phyloP scores from a whole-genome alignment of 148 eudicot genomes.

The Oxyria digyna region DNA sequence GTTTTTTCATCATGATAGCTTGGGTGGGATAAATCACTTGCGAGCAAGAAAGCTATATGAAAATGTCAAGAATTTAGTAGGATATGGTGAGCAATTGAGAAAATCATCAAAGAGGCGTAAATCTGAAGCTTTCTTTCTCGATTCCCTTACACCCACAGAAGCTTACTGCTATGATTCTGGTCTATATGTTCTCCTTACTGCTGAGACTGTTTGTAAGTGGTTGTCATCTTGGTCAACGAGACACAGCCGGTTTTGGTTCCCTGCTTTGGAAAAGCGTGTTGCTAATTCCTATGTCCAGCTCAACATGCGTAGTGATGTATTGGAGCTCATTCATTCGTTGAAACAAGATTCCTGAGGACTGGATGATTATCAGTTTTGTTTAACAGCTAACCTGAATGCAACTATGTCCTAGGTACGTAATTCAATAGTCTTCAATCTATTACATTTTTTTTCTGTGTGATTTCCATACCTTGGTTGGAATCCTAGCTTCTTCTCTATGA shows the following conservation, averaged over 20 bases:
- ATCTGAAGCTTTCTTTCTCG: not conserved
- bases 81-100: not conserved
- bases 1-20: conserved; percentile 14
- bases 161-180: not conserved
- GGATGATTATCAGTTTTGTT: not conserved
- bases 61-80: conserved; percentile 5
- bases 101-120: not conserved
- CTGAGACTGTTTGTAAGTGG: conserved; percentile 1
- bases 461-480: too few relatives aligned
- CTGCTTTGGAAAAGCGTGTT: not conserved
- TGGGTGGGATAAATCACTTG: conserved; percentile 8
- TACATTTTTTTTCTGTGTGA: too few relatives aligned
- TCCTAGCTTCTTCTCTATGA: too few relatives aligned
- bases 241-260: not conserved
- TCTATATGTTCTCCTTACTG: not conserved
- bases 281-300: not conserved
- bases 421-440: not conserved
- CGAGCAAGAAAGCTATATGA: conserved; percentile 9
- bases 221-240: not conserved
- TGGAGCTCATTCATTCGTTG: not conserved
- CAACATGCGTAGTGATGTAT: not conserved
- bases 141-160: not conserved
- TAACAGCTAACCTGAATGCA: not conserved
- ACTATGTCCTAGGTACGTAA: not conserved
- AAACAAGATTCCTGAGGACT: not conserved